phyloP scores from a whole-genome alignment of 2,329 filamentous ascomycete genomes.

The Lecanosticta acicola region DNA sequence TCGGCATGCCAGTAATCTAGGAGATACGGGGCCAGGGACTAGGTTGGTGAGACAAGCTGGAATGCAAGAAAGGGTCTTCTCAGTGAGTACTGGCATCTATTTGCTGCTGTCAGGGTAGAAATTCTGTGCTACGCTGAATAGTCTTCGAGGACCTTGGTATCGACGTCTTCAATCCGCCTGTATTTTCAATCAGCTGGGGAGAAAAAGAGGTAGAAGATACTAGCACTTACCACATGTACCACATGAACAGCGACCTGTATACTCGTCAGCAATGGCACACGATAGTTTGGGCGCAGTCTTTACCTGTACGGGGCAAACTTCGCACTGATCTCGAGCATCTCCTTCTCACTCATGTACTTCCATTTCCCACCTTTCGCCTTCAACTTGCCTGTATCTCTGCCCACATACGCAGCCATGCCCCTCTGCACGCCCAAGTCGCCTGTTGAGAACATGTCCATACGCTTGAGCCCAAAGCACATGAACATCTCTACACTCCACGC shows the following conservation, averaged over 20 bases:
- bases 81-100: no score
- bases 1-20: no score
- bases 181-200: background rate
- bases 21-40: no score
- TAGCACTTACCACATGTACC: constrained; percentile 89
- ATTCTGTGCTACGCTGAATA: no score
- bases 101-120: no score
- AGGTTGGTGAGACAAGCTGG: no score
- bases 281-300: constrained; percentile 23
- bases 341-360: constrained; percentile 94
- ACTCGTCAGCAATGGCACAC: constrained; percentile 9
- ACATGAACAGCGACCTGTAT: constrained; percentile 81
- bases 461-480: constrained; percentile 88
- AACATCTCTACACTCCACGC: constrained; percentile 98
- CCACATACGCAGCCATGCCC: constrained; percentile 84
- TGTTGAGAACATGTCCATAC: constrained; percentile 86
- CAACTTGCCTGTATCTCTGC: constrained; percentile 75
- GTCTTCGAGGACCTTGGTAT: constrained; percentile 19
- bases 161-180: constrained; percentile 20
- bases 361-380: constrained; percentile 78
- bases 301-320: constrained; percentile 76
- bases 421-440: constrained; percentile 92
- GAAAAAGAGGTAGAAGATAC: background rate
- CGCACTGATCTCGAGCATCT: constrained; percentile 79
- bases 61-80: no score